Conservation (phyloP, 352 stramenopile species). For the Phytophthora quininea region DNA sequence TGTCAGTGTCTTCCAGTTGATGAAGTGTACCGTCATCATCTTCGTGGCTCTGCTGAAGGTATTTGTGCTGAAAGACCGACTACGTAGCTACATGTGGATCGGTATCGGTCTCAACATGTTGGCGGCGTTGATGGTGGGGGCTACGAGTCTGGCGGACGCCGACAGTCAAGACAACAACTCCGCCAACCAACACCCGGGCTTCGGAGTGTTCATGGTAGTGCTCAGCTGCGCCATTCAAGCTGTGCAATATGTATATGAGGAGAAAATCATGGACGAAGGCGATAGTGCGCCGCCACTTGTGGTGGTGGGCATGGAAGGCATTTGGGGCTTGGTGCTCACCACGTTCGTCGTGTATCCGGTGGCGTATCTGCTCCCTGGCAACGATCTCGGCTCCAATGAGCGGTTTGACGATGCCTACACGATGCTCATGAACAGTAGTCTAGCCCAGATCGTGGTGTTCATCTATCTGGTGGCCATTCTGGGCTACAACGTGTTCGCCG, state of each 20-base stretch:
- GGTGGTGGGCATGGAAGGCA: conserved; percentile 94
- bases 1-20: conserved; percentile 89
- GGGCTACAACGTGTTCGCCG: conserved; percentile 97
- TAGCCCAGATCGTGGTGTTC: conserved; percentile 69
- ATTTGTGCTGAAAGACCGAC: conserved; percentile 89
- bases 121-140: conserved; percentile 92
- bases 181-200: conserved; percentile 68
- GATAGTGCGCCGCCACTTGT: conserved; percentile 93
- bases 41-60: conserved; percentile 98
- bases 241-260: conserved; percentile 97
- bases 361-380: conserved; percentile 90
- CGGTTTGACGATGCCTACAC: conserved; percentile 80
- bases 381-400: conserved; percentile 95
- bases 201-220: conserved; percentile 95
- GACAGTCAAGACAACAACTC: conserved; percentile 67
- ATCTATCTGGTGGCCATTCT: conserved; percentile 95
- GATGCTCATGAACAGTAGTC: conserved; percentile 72
- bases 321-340: conserved; percentile 96
- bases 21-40: conserved; percentile 95
- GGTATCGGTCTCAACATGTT: conserved; percentile 96
- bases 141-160: conserved; percentile 91
- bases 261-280: conserved; percentile 97
- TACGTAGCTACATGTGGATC: conserved; percentile 96
- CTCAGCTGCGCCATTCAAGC: conserved; percentile 94
- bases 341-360: conserved; percentile 94